These are phyloP conservation scores for Tuber magnatum DNA, from an alignment of 495 filamentous ascomycete species.

Conservation along the genomic window DNA sequence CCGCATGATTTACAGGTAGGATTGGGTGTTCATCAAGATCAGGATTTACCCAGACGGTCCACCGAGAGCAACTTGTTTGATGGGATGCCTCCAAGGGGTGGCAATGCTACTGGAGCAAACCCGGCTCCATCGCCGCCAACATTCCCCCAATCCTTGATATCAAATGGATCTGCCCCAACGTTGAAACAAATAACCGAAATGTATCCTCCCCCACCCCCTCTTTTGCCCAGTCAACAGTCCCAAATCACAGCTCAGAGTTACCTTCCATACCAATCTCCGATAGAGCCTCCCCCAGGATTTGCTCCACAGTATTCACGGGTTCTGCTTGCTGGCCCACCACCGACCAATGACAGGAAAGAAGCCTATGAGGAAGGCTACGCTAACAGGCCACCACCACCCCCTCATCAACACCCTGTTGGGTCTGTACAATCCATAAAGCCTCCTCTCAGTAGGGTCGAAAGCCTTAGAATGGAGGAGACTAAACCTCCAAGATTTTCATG, in stretches of 20 bases:
- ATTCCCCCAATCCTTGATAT: constrained; percentile 10
- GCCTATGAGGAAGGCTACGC: constrained; percentile 36
- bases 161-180: constrained; percentile 9
- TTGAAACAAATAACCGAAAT: constrained; percentile 16
- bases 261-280: constrained; percentile 28
- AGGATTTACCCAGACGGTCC: constrained; percentile 2
- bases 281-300: constrained; percentile 37
- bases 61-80: constrained; percentile 31
- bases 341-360: constrained; percentile 28
- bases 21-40: constrained; percentile 2
- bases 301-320: constrained; percentile 38
- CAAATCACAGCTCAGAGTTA: constrained; percentile 35
- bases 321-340: constrained; percentile 33
- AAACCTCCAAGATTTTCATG: constrained; percentile 31
- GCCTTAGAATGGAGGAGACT: constrained; percentile 3
- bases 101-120: neutral
- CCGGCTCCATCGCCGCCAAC: constrained; percentile 9
- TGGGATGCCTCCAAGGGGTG: constrained; percentile 11
- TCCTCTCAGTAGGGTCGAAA: neutral
- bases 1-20: neutral
- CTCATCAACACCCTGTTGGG: constrained; percentile 13
- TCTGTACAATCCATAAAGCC: neutral
- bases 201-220: constrained; percentile 25
- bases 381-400: constrained; percentile 20
- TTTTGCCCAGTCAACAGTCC: constrained; percentile 29